Evolutionary conservation across 1,284 basidiomycete genomes (phyloP).

Genomic region (Phaffia rhodozyma): DNA sequence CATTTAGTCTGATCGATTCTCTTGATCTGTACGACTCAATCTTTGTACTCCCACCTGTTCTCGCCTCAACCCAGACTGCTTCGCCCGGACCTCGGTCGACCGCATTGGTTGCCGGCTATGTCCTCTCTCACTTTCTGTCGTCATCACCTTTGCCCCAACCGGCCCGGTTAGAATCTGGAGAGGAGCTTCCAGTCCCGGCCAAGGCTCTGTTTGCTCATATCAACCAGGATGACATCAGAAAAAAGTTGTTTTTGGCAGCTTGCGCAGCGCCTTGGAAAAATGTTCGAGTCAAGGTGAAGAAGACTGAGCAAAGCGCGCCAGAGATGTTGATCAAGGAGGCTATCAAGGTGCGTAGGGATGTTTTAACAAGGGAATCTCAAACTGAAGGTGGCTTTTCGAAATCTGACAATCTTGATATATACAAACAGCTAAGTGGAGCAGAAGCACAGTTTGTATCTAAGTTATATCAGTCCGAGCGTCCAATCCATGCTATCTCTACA

Average conservation of each 20-base stretch:
- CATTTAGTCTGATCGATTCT: constrained; percentile 57
- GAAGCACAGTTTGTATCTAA: constrained; percentile 62
- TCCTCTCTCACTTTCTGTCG: constrained; percentile 46
- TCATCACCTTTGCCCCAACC: constrained; percentile 15
- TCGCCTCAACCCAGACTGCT: constrained; percentile 41
- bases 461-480: constrained; percentile 49
- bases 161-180: constrained; percentile 23
- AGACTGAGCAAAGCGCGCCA: constrained; percentile 49
- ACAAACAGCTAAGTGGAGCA: constrained; percentile 51
- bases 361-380: not conserved
- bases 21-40: constrained; percentile 59
- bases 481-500: constrained; percentile 40
- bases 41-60: constrained; percentile 48
- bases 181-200: constrained; percentile 31
- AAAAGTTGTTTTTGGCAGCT: constrained; percentile 61
- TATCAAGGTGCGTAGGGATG: constrained; percentile 44
- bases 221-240: constrained; percentile 25
- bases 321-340: constrained; percentile 67
- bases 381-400: not conserved
- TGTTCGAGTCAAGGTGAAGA: constrained; percentile 51
- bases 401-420: constrained; percentile 1
- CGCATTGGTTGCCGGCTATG: constrained; percentile 47
- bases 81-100: constrained; percentile 27
- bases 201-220: constrained; percentile 20
- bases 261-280: constrained; percentile 52